phyloP scores from a whole-genome alignment of 208 protist genomes.

The Tritrichomonas foetus region DNA sequence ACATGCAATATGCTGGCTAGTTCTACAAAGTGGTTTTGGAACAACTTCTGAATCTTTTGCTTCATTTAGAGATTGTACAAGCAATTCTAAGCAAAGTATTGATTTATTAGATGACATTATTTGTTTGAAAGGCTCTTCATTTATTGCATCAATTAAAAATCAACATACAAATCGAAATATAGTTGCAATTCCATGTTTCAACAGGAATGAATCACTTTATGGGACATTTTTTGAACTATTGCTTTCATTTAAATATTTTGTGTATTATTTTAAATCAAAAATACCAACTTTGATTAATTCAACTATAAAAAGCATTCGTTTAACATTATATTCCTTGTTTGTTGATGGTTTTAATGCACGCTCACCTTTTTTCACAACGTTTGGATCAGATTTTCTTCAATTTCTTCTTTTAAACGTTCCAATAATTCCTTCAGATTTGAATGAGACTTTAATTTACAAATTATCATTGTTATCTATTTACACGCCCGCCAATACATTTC shows the following conservation, averaged over 20 bases:
- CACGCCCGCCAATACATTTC: background rate
- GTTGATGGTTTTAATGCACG: background rate
- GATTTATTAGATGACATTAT: too few relatives aligned
- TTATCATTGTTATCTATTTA: background rate
- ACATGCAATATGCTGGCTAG: background rate
- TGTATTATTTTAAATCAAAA: background rate
- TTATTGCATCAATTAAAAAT: too few relatives aligned
- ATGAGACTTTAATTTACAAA: background rate
- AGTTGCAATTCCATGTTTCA: background rate
- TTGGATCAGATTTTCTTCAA: background rate
- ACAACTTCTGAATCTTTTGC: too few relatives aligned
- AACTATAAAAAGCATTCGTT: background rate
- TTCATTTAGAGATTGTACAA: too few relatives aligned
- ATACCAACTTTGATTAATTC: background rate
- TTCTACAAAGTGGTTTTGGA: background rate
- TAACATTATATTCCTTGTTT: background rate
- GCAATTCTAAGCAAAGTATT: too few relatives aligned
- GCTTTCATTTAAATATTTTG: conserved; percentile 33
- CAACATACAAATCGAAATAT: background rate
- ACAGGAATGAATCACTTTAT: background rate
- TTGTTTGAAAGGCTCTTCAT: too few relatives aligned
- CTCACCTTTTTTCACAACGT: background rate
- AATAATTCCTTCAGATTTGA: background rate
- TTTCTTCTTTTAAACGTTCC: background rate
- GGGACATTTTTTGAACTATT: background rate